These are phyloP conservation scores for Pulveroboletus sp. DNA, from an alignment of 768 basidiomycete species.

Conservation along the genomic window DNA sequence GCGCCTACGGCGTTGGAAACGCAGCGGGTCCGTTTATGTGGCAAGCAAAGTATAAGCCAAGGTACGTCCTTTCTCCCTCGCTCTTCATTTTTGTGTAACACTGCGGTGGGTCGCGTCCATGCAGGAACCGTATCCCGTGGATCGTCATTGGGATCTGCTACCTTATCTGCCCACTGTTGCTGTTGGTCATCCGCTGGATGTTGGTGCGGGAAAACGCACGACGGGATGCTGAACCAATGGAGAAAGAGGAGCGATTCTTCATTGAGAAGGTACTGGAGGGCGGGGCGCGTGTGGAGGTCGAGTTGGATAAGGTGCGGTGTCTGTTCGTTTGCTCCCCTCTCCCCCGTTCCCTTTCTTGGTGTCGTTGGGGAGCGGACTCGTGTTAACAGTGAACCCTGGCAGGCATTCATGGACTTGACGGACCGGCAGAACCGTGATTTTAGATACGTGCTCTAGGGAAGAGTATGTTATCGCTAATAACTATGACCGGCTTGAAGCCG, in stretches of 20 bases:
- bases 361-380: too few species aligned
- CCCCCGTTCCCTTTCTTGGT: not conserved
- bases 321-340: not conserved
- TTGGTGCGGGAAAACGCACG: constrained; percentile 59
- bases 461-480: too few species aligned
- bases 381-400: not conserved
- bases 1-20: constrained; percentile 65
- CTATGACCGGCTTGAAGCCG: too few species aligned
- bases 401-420: constrained; percentile 73
- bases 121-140: constrained; percentile 73
- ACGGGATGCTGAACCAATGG: constrained; percentile 55
- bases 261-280: constrained; percentile 48
- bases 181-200: constrained; percentile 47
- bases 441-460: constrained; percentile 56
- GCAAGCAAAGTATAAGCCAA: constrained; percentile 61
- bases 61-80: constrained; percentile 34
- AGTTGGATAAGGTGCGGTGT: constrained; percentile 56
- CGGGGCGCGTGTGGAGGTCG: constrained; percentile 49
- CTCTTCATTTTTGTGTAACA: not conserved
- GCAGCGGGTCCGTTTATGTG: constrained; percentile 76
- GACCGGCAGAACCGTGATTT: constrained; percentile 70
- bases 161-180: constrained; percentile 42
- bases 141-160: constrained; percentile 68
- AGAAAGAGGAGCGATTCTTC: constrained; percentile 58
- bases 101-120: not conserved